Percentiles rank a stretch among this genome's conserved stretches.
These are phyloP conservation scores for Poa pratensis DNA, from an alignment of 176 grass and related monocot genomes.

Conservation along the genomic window DNA sequence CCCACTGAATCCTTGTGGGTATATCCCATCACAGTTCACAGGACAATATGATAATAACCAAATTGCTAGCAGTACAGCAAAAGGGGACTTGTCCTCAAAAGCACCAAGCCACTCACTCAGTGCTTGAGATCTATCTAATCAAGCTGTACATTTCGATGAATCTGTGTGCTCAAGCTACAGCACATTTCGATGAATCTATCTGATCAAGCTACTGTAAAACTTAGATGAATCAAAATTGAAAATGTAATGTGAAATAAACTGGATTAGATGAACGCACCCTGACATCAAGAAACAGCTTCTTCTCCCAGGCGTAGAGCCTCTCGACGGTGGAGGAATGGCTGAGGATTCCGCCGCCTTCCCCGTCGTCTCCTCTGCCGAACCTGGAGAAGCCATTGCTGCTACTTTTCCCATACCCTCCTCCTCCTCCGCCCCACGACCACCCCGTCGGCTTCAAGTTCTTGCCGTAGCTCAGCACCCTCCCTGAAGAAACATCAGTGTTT, in stretches of 20 bases:
- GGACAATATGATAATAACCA: slow-evolving; percentile 36
- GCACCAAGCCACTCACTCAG: slow-evolving; percentile 35
- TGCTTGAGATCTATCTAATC: slow-evolving; percentile 49
- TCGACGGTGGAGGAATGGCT: slow-evolving; percentile 95
- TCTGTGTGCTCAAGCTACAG: not conserved
- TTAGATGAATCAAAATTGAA: slow-evolving; percentile 35
- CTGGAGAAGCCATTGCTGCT: slow-evolving; percentile 49
- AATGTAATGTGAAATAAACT: too few relatives aligned
- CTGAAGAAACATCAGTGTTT: slow-evolving; percentile 44
- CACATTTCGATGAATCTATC: not conserved
- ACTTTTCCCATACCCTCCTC: slow-evolving; percentile 44
- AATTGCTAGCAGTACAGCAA: slow-evolving; percentile 42
- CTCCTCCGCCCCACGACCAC: slow-evolving; percentile 55
- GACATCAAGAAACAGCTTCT: slow-evolving; percentile 95
- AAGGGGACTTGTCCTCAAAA: slow-evolving; percentile 49
- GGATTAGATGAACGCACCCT: slow-evolving; percentile 75
- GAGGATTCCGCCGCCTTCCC: slow-evolving; percentile 47
- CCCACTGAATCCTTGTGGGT: slow-evolving; percentile 43
- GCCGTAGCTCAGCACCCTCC: slow-evolving; percentile 74
- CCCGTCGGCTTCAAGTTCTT: slow-evolving; percentile 79
- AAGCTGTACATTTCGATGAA: slow-evolving; percentile 36
- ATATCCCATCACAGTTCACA: slow-evolving; percentile 21
- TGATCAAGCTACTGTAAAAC: not conserved
- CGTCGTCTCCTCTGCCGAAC: slow-evolving; percentile 51
- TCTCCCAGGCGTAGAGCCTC: slow-evolving; percentile 98